These are phyloP conservation scores for Daldinia bambusicola DNA, from an alignment of 495 filamentous ascomycete genomes.

Conservation along the genomic window DNA sequence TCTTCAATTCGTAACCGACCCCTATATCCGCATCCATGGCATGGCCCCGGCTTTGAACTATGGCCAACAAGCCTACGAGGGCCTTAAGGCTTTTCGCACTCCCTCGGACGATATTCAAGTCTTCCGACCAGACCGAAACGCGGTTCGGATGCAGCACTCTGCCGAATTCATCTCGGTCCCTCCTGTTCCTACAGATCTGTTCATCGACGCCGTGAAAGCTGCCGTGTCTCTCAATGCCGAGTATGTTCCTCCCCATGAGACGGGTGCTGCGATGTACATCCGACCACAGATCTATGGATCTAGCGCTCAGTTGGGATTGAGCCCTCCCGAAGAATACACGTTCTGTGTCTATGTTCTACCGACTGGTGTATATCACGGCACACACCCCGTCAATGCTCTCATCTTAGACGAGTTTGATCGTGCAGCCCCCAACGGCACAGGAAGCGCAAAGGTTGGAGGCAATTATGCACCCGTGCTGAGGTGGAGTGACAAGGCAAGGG, in stretches of 20 bases:
- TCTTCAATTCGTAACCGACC: conserved; percentile 77
- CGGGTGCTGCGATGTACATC: conserved; percentile 88
- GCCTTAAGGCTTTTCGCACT: conserved; percentile 88
- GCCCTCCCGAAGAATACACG: conserved; percentile 86
- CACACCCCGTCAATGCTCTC: conserved; percentile 79
- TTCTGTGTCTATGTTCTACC: conserved; percentile 87
- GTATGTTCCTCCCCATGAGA: conserved; percentile 84
- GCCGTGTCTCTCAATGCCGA: conserved; percentile 88
- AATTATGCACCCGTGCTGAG: conserved; percentile 86
- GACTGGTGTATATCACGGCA: conserved; percentile 89
- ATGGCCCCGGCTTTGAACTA: conserved; percentile 94
- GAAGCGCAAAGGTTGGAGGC: conserved; percentile 78
- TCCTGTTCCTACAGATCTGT: conserved; percentile 74
- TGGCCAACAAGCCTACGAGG: conserved; percentile 93
- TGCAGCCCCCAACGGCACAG: conserved; percentile 77
- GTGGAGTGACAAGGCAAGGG: conserved; percentile 78
- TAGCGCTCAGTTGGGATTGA: conserved; percentile 80
- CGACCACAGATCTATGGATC: conserved; percentile 87
- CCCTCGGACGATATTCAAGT: conserved; percentile 73
- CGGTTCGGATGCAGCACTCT: conserved; percentile 79
- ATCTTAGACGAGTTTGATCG: conserved; percentile 83
- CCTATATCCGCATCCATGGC: conserved; percentile 84
- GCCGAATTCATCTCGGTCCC: conserved; percentile 84
- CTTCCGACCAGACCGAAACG: conserved; percentile 85
- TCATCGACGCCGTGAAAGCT: conserved; percentile 76